Evolutionary conservation across 2,329 filamentous ascomycete genomes (phyloP), one percentile per base, ranked within the genome.

Genomic region (Xylariales sp.): DNA sequence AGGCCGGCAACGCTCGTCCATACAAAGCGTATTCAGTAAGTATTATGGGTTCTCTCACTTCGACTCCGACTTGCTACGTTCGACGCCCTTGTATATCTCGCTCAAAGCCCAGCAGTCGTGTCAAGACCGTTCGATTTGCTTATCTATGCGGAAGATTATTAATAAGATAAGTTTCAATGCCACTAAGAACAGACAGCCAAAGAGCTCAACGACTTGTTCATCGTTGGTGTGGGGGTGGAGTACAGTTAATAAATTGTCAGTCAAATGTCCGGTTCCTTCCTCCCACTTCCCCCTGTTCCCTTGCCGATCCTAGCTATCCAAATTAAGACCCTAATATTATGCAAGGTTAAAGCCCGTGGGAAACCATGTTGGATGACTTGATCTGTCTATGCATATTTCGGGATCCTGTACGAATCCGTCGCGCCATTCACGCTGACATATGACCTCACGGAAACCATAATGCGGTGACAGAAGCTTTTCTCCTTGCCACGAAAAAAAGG

Each of bases 201-300:
- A 54, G 23, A 63, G 48, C 46, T 46, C 50, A 60, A 36, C 18
- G 16, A 30, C 16, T 50, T 56, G 45, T 23, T 23, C 23, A 23
- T 23, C 23, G 23, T n/a, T 23, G 36, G 43, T 67, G 67, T 69
- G 67, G 67, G 67, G 67, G 67, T 69, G 67, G 67, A 69, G 64
- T 41, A 46, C 8, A n/a, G 54, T 69, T 69, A 65, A 61, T 61
- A 58, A 61, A 60, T 50, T n/a, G 16, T 41, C 39, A 41, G 23
- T 32, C 12, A 48, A 56, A 39, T 30, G 43, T 39, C 46, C 49
- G 49, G 30, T 62, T n/a, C 16, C 30, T 30, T 53, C 36, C 49
- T 50, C 5, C 45, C 28, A 45, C 10, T 9, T 23, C 18, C 57
- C 62, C 66, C 62, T 62, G 60, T 48, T 50, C 28, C 48, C 12